Evolutionary conservation across 2,329 filamentous ascomycete species (phyloP).

Genomic region (Pyrenochaeta sp.): DNA sequence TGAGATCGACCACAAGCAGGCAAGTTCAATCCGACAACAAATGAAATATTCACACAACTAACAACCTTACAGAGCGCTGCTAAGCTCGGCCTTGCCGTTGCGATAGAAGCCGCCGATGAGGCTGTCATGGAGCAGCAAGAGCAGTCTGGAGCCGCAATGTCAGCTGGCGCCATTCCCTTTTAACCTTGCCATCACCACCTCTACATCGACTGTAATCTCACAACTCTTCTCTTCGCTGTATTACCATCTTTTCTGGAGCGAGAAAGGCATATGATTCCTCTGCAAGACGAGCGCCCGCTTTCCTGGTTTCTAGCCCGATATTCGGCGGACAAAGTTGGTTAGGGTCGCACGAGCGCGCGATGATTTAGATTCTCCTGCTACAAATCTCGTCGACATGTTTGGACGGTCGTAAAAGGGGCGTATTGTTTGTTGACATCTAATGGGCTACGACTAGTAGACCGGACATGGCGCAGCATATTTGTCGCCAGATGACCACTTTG

Average conservation of each 20-base stretch:
- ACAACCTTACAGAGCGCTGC: conserved; percentile 76
- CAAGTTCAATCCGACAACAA: conserved; percentile 61
- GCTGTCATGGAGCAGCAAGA: conserved; percentile 54
- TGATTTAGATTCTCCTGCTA: conserved; percentile 8
- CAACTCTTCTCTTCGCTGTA: conserved; percentile 52
- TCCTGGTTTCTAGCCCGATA: conserved; percentile 34
- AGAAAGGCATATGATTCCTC: conserved; percentile 29
- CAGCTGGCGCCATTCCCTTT: conserved; percentile 50
- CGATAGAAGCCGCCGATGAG: conserved; percentile 57
- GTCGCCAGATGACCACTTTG: conserved; percentile 29
- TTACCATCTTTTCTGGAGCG: conserved; percentile 48
- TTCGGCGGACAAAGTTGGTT: conserved; percentile 36
- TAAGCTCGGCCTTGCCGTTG: conserved; percentile 93
- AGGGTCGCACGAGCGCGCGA: conserved; percentile 25
- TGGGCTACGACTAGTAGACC: conserved; percentile 31
- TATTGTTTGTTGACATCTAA: conserved; percentile 28
- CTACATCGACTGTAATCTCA: conserved; percentile 46
- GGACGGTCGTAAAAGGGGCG: conserved; percentile 33
- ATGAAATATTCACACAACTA: conserved; percentile 19
- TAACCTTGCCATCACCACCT: conserved; percentile 36
- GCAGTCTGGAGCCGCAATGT: conserved; percentile 31
- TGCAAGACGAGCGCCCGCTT: conserved; percentile 10
- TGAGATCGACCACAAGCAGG: conserved; percentile 94
- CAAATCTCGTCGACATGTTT: conserved; percentile 6
- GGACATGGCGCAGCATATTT: conserved; percentile 18